Evolutionary conservation across 1,139 yeast genomes (phyloP), one percentile per base, ranked within the genome.

Genomic region (Blastobotrys buckinghamii): DNA sequence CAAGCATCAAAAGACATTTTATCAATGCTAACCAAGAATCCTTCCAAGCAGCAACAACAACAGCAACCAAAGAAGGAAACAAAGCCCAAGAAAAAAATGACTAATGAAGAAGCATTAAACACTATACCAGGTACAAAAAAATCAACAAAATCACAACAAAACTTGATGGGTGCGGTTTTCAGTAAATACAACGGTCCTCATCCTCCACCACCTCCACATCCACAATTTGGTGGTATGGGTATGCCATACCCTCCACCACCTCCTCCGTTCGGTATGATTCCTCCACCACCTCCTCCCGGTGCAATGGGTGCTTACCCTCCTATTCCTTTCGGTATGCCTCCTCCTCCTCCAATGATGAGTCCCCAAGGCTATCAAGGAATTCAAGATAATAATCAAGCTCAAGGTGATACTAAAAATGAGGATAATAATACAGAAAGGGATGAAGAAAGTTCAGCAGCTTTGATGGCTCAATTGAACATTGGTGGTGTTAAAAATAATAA

Each of bases 111-210:
- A 19, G 59, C 63, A 8, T 54, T 65, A 42, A 59, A 59, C 42
- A 61, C 65, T 43, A 67, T 73, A 39, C 65, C 71, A 51, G 78
- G 77, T 8, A 12, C 32, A 6, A 55, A 65, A 45, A 50, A 53
- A 44, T 53, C 53, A 15, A 50, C 54, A 37, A 54, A 55, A 55
- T 56, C 54, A 6, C 74, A 74, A 54, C 75, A 70, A 53, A 72
- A 75, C 45, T 70, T 79, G 48, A 55, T 67, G 52, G 78, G 78
- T 1, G 78, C 76, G 47, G 74, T 77, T 24, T 56, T 54, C 45
- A 56, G 58, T 15, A 59, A 59, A 45, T 61, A 55, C 44, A 55
- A 55, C 36, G 64, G 63, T 24, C 59, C 59, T 24, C 64, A 63
- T 19, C 59, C 57, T 36, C 64, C 61, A 30, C 57, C 53, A 42